These are phyloP conservation scores for Rhizopus arrhizus DNA, from an alignment of 371 early-diverging fungal species.

Conservation along the genomic window DNA sequence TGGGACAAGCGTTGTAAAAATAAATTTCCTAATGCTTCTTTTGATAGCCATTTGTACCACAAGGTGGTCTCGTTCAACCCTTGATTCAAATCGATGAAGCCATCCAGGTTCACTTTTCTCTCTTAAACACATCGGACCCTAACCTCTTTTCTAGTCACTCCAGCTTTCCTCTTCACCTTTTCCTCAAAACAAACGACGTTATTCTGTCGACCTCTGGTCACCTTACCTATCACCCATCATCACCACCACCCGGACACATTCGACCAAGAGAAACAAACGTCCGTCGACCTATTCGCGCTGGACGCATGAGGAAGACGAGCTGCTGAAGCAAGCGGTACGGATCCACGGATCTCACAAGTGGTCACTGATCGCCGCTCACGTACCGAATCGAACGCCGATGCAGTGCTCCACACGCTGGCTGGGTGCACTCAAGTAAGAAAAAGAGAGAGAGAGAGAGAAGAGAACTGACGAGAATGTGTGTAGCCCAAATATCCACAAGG, in stretches of 20 bases:
- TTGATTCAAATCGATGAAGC: slow-evolving; percentile 19
- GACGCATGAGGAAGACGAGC: slow-evolving; percentile 53
- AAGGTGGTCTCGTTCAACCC: slow-evolving; percentile 21
- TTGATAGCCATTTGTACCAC: background rate
- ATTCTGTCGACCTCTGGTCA: slow-evolving; percentile 23
- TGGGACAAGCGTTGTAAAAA: no score
- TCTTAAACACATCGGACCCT: no score
- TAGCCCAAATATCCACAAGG: slow-evolving; percentile 63
- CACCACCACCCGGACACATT: slow-evolving; percentile 38
- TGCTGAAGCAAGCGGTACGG: slow-evolving; percentile 47
- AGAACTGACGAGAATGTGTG: background rate
- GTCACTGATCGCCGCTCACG: slow-evolving; percentile 64
- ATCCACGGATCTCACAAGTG: slow-evolving; percentile 63
- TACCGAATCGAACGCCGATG: slow-evolving; percentile 67
- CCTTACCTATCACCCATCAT: slow-evolving; percentile 39
- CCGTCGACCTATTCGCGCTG: slow-evolving; percentile 54
- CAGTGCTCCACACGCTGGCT: slow-evolving; percentile 73
- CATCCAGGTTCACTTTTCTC: no score
- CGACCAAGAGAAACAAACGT: slow-evolving; percentile 35
- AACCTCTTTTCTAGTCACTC: no score
- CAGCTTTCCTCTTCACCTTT: slow-evolving; percentile 5
- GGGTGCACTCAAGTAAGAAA: slow-evolving; percentile 59
- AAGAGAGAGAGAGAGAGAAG: background rate
- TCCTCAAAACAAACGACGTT: slow-evolving; percentile 22
- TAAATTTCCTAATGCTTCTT: background rate